Evolutionary conservation across 306 rosid genomes (phyloP).

Genomic region (Sesbania bispinosa): DNA sequence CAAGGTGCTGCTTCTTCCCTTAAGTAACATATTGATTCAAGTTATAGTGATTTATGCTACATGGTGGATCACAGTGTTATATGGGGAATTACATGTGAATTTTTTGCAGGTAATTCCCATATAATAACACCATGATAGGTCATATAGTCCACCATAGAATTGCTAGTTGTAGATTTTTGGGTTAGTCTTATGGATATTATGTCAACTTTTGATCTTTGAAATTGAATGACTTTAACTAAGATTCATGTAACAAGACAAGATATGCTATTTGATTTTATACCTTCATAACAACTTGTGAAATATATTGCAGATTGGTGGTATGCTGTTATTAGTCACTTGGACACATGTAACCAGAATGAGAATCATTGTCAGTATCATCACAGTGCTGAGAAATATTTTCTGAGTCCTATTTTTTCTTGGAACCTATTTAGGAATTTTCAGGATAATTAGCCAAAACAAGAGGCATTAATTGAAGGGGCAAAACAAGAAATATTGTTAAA

Average conservation of each 20-base stretch:
- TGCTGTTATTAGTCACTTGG: constrained; percentile 52
- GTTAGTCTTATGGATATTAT: not conserved
- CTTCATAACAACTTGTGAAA: not conserved
- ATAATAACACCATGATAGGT: too few species aligned
- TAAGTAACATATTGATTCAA: too few species aligned
- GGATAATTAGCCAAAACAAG: too few species aligned
- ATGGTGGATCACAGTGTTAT: too few species aligned
- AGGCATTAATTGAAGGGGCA: too few species aligned
- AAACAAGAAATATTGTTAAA: too few species aligned
- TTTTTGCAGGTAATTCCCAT: too few species aligned
- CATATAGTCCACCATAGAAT: too few species aligned
- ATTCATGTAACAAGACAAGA: too few species aligned
- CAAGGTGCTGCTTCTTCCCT: not conserved
- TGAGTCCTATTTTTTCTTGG: not conserved
- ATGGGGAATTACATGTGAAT: too few species aligned
- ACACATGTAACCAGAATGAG: constrained; percentile 35
- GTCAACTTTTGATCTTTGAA: not conserved
- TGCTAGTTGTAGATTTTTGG: too few species aligned
- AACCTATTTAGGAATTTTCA: not conserved
- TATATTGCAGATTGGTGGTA: constrained; percentile 75
- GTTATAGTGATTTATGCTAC: too few species aligned
- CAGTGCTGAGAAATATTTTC: constrained; percentile 39
- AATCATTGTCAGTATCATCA: constrained; percentile 39
- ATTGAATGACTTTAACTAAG: not conserved
- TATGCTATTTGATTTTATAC: not conserved